phyloP scores from a whole-genome alignment of 805 yeast species.

The Wickerhamomyces mucosus region DNA sequence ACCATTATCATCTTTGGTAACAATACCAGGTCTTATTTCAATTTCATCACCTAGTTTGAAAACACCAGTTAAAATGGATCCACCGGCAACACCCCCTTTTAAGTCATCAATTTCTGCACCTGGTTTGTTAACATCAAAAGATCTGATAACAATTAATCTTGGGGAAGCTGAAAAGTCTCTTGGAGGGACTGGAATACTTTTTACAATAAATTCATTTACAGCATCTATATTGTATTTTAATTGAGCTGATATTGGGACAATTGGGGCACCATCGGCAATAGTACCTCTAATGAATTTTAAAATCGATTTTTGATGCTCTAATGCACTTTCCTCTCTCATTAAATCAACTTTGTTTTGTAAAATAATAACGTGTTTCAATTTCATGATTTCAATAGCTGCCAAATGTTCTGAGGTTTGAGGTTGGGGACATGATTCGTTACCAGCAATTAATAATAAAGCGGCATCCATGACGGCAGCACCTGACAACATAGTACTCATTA shows the following conservation, averaged over 20 bases:
- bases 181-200: slow-evolving; percentile 90
- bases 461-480: slow-evolving; percentile 99
- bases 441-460: slow-evolving; percentile 90
- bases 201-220: slow-evolving; percentile 92
- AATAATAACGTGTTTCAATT: slow-evolving; percentile 90
- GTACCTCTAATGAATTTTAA: slow-evolving; percentile 93
- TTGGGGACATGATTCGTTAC: slow-evolving; percentile 99
- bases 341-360: slow-evolving; percentile 97
- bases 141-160: slow-evolving; percentile 91
- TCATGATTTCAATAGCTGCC: slow-evolving; percentile 99
- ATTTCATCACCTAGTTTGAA: slow-evolving; percentile 96
- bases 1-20: slow-evolving; percentile 81
- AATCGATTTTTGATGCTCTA: slow-evolving; percentile 91
- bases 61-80: slow-evolving; percentile 94
- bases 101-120: slow-evolving; percentile 95
- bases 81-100: slow-evolving; percentile 99
- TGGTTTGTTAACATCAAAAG: slow-evolving; percentile 97
- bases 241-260: slow-evolving; percentile 98
- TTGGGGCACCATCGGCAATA: slow-evolving; percentile 98
- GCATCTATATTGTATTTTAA: slow-evolving; percentile 98
- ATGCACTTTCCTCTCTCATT: slow-evolving; percentile 94
- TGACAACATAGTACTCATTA: slow-evolving; percentile 99
- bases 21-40: slow-evolving; percentile 98
- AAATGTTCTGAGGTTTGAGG: slow-evolving; percentile 99
- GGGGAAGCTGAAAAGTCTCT: slow-evolving; percentile 94